Base-by-base conservation (phyloP, 768 basidiomycete genomes). In the Cyclocybe aegerita region DNA sequence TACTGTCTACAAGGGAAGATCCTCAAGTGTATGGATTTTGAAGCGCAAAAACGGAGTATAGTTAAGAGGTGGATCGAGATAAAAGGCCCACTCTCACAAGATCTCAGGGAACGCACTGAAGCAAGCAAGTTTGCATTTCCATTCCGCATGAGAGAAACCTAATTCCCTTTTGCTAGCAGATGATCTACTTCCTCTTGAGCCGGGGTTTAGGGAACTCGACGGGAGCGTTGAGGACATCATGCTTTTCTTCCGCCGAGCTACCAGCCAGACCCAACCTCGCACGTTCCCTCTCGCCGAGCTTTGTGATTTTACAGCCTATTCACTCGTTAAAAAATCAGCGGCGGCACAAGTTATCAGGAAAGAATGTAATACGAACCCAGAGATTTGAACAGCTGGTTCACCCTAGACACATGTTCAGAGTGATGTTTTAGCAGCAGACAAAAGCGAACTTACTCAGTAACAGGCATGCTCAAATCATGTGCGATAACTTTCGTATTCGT, bases 161-260 rank as follows among this genome's bases (percentile, higher is more conserved):
- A n/a, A n/a, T n/a, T n/a, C n/a, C n/a, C n/a, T n/a, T n/a, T 35
- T 34, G 6, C 9, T 9, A 32, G 16, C 14, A 12, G 9, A 38
- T 6, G 11, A 23, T 43, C 41, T 54, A 45, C 46, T 67, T 73
- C 59, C 70, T 69, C 62, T 69, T 70, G 42, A 68, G 61, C 50
- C 68, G 65, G 15, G 79, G 76, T 61, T 88, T 90, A 0, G 93
- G 94, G 70, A 97, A 97, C 53, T 80, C 75, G 1, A 96, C 76
- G 2, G 95, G 95, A 0, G 83, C 79, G 38, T 70, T 80, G 48
- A 98, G 74, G 0, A 87, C 71, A 0, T 93, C 94, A 46, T 85
- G 78, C 62, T 88, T 89, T 37, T 76, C 76, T 34, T 79, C 80
- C 7, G 77, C 83, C 2, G 80, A 81, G 31, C 74, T 77, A 40